phyloP scores from a whole-genome alignment of 2,329 filamentous ascomycete species.

The Chaetomiaceae sp. region DNA sequence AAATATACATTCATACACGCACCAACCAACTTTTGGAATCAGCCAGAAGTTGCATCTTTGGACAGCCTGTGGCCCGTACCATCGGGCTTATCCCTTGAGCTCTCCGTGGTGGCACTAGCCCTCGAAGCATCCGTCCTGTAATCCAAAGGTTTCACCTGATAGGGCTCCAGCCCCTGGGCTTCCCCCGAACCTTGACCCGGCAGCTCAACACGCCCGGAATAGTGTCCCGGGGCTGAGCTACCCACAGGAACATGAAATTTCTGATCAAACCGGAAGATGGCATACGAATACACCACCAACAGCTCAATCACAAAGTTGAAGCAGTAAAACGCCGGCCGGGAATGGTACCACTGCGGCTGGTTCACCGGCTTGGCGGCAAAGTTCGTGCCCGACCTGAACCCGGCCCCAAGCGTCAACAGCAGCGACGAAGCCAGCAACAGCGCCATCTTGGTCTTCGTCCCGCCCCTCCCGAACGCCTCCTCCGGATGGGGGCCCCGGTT shows the following conservation, averaged over 20 bases:
- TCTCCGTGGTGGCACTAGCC: neutral
- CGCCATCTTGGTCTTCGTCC: conserved; percentile 59
- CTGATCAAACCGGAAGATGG: conserved; percentile 64
- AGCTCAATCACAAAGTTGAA: conserved; percentile 79
- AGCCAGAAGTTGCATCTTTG: too few relatives aligned
- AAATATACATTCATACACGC: too few relatives aligned
- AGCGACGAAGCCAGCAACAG: conserved; percentile 56
- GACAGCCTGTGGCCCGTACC: too few relatives aligned
- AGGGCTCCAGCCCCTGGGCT: too few relatives aligned
- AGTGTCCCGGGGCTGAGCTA: conserved; percentile 53
- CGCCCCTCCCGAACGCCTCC: conserved; percentile 63
- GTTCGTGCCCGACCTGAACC: conserved; percentile 59
- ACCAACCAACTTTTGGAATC: too few relatives aligned
- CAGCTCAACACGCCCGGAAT: too few relatives aligned
- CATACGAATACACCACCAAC: conserved; percentile 62
- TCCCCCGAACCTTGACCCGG: too few relatives aligned
- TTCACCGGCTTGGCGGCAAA: conserved; percentile 48
- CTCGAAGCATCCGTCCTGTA: neutral
- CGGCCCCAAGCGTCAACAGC: conserved; percentile 64
- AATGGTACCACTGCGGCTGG: conserved; percentile 65
- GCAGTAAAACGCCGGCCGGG: conserved; percentile 69
- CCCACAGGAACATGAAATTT: conserved; percentile 72
- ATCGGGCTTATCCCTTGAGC: neutral
- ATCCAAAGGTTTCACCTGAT: too few relatives aligned
- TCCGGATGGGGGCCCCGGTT: conserved; percentile 24